Conservation (phyloP, 257 asterid genomes). For the Anisodus acutangulus region DNA sequence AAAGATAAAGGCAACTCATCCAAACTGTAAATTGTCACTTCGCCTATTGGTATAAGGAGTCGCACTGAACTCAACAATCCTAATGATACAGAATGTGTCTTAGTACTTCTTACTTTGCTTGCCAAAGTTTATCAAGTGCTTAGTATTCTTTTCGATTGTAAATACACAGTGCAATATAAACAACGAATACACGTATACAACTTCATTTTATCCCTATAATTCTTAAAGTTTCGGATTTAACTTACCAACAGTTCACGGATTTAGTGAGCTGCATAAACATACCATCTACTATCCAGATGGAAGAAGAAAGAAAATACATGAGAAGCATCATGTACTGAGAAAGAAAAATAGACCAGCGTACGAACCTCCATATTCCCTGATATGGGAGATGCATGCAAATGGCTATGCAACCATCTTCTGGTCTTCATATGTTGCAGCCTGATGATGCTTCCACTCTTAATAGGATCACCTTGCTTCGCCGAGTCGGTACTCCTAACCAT, state of each 20-base stretch:
- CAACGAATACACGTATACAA: too few relatives aligned
- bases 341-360: slow-evolving; percentile 22
- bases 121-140: neutral
- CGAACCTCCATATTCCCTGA: slow-evolving; percentile 95
- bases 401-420: slow-evolving; percentile 96
- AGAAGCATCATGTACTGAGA: neutral
- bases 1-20: too few relatives aligned
- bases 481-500: slow-evolving; percentile 73
- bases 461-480: slow-evolving; percentile 85
- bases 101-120: too few relatives aligned
- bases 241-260: neutral
- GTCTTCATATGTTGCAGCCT: slow-evolving; percentile 93
- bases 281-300: neutral
- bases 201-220: too few relatives aligned
- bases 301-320: neutral
- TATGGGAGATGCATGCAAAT: slow-evolving; percentile 97
- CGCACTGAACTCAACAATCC: too few relatives aligned
- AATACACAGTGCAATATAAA: too few relatives aligned
- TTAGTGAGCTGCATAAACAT: neutral
- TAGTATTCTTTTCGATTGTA: too few relatives aligned
- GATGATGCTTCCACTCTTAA: slow-evolving; percentile 64
- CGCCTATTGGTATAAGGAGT: too few relatives aligned
- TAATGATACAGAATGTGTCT: too few relatives aligned
- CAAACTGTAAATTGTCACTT: too few relatives aligned
- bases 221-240: too few relatives aligned